Base-by-base conservation (phyloP, 805 yeast species). In the Wickerhamiella spandovensis region DNA sequence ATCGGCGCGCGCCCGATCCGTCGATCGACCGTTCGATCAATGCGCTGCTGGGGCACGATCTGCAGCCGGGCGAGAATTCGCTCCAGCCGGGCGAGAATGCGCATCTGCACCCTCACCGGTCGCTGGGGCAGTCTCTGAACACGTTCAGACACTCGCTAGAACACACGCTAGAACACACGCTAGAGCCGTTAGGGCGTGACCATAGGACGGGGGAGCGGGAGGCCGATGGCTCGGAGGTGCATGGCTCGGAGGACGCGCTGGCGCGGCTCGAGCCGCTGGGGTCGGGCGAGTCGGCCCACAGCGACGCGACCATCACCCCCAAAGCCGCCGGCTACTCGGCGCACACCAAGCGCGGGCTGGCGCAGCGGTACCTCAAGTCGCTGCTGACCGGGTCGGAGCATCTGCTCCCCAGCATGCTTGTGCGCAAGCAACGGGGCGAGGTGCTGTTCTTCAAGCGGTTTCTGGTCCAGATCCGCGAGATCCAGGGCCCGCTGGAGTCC, bases 371-470 rank as follows among this genome's bases (percentile, higher is more conserved):
- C 20, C 39, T 35, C 20, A 35, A 35, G 39, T 8, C 39, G 39
- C 13, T 35, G 13, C 39, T 35, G 39, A 35, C 13, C 39, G n/a
- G 39, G 9, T 17, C 39, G 5, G 39, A 35, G 20, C 39, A 35
- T 35, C 7, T 35, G 5, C 39, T 35, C 9, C 39, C 39, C 20
- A 13, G 39, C n/a, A 9, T 44, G 3, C 25, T 39, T 2, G 7
- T 44, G 9, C 52, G 45, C 42, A 55, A 57, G 38, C 47, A 54
- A 23, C 49, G 52, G 2, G 95, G 94, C 3, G 82, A 81, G 48
- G 72, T 85, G 13, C 67, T 88, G 3, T 75, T 78, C 52, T 66
- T 75, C 54, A 89, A 83, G 51, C 78, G 75, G 58, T 78, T 84
- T 78, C 67, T 89, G 18, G 85, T 85, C 0, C 67, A 79, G 66